Conservation (phyloP, 192 early-diverging fungal genomes). For the Thamnidium elegans region DNA sequence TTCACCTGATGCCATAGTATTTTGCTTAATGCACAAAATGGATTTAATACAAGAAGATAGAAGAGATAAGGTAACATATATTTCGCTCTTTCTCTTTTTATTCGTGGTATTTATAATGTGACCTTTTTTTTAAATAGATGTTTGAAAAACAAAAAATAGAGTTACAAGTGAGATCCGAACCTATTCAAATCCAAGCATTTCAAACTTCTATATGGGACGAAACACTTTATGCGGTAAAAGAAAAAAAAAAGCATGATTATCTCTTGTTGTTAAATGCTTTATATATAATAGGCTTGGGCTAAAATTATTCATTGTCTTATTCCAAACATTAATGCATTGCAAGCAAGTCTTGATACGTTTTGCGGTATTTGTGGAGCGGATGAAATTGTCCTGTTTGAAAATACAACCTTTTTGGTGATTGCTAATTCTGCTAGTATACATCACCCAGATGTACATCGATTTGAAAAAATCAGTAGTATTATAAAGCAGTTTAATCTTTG, state of each 20-base stretch:
- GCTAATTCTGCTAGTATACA: slow-evolving; percentile 67
- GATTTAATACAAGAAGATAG: slow-evolving; percentile 13
- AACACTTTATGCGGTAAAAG: slow-evolving; percentile 72
- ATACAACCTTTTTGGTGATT: slow-evolving; percentile 94
- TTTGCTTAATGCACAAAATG: slow-evolving; percentile 17
- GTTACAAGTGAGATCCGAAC: slow-evolving; percentile 62
- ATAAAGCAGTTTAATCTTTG: slow-evolving; percentile 90
- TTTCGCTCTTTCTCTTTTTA: no score
- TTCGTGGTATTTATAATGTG: neutral
- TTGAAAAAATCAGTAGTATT: slow-evolving; percentile 88
- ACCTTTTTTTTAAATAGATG: slow-evolving; percentile 42
- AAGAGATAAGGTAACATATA: slow-evolving; percentile 5
- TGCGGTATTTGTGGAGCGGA: slow-evolving; percentile 83
- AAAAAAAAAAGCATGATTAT: no score
- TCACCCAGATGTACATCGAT: slow-evolving; percentile 73
- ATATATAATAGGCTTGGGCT: slow-evolving; percentile 80
- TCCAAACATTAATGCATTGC: slow-evolving; percentile 83
- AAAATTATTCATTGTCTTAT: slow-evolving; percentile 94
- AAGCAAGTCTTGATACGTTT: slow-evolving; percentile 78
- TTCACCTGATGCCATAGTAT: slow-evolving; percentile 6
- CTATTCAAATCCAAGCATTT: slow-evolving; percentile 66
- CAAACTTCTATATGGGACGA: slow-evolving; percentile 91
- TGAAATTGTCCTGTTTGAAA: slow-evolving; percentile 94
- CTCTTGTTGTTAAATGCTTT: neutral
- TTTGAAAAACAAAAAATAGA: slow-evolving; percentile 66